Base-by-base conservation (phyloP, 2,329 filamentous ascomycete species). In the Colletotrichum camelliae region DNA sequence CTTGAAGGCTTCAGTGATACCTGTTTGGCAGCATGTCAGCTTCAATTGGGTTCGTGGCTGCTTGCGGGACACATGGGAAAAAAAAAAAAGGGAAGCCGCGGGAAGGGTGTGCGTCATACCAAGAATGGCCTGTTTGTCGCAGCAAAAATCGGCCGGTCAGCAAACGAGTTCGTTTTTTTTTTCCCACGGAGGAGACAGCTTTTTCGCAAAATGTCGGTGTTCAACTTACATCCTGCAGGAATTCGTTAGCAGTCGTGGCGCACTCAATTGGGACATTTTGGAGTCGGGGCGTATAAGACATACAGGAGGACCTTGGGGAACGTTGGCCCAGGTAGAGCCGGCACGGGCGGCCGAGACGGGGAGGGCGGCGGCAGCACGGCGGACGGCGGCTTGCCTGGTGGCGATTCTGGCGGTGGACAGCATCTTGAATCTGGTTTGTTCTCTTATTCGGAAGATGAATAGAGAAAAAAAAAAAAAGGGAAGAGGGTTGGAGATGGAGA, bases 1-100 rank as follows among this genome's bases (percentile, higher is more conserved):
- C 91, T 98, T 99, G 94, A 97, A 99, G 77, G 97, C 97, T 89
- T 99, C 97, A 78, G 97, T 98, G 88, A 99, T 96, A 85, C 95
- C 94, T 93, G 79, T 37, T 57, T 29, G 60, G 33, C 13, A 27
- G 4, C 29, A 74, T 18, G 77, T 82, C 81, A 83, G 81, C 78
- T 61, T 33, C 79, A 24, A 35, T 61, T 29, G 60, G 55, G 66
- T 55, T 66, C 27, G 10, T 15, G 27, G 55, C 43, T 35, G 67
- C 69, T 43, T 31, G 52, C 35, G 35, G 16, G 31, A 33, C 65
- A 52, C 21, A 21, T 21, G 21, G 21, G 5, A 27, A 27, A 27
- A 48, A 48, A 21, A 21, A 48, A 21, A 2, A 39, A 7, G 0
- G 4, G n/a, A 13, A 37, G 60, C 31, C 15, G 61, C 64, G 71